phyloP scores from a whole-genome alignment of 169 alveolate genomes.

The Plasmodium billcollinsi region DNA sequence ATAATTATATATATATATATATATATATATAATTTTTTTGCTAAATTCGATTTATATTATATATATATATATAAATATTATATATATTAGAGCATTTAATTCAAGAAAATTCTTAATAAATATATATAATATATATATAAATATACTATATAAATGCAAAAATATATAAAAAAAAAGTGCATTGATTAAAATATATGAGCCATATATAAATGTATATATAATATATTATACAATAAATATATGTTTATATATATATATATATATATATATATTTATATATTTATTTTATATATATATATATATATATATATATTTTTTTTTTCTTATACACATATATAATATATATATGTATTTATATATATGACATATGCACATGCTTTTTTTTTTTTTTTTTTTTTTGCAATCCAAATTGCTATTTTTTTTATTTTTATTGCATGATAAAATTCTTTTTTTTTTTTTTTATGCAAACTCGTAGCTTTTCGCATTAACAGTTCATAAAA shows the following conservation, averaged over 20 bases:
- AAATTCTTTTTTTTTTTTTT: constrained; percentile 40
- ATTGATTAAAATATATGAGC: not conserved
- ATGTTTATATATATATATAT: constrained; percentile 8
- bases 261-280: constrained; percentile 5
- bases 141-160: not conserved
- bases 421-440: constrained; percentile 52
- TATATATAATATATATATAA: constrained; percentile 9
- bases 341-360: no score
- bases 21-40: not conserved
- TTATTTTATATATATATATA: constrained; percentile 13
- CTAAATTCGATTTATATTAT: constrained; percentile 11
- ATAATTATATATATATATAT: constrained; percentile 9
- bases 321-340: constrained; percentile 21
- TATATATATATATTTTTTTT: constrained; percentile 22
- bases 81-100: constrained; percentile 3
- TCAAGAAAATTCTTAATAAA: constrained; percentile 4
- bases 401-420: constrained; percentile 16
- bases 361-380: no score
- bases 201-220: constrained; percentile 1
- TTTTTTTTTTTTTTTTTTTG: constrained; percentile 1
- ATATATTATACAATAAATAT: not conserved
- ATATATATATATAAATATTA: constrained; percentile 5
- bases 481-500: constrained; percentile 59
- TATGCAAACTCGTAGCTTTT: constrained; percentile 48
- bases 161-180: not conserved